Evolutionary conservation across 306 rosid genomes (phyloP).

Genomic region (Rosa multiflora): DNA sequence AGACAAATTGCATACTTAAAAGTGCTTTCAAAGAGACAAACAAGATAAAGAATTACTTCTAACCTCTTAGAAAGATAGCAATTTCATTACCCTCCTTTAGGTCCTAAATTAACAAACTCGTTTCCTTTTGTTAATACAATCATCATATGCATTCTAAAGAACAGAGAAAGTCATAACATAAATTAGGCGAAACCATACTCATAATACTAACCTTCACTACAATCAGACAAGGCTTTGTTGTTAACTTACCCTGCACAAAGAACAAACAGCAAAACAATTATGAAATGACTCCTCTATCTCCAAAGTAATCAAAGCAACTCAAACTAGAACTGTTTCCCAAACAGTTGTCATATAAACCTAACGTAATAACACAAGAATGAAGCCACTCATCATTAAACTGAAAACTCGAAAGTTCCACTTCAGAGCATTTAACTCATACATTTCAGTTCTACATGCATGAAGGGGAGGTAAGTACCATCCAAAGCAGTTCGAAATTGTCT

Average conservation of each 20-base stretch:
- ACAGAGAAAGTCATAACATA: background rate
- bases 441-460: background rate
- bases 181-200: background rate
- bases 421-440: background rate
- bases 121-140: background rate
- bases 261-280: conserved; percentile 23
- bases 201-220: conserved; percentile 60
- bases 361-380: background rate
- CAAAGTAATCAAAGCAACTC: conserved; percentile 1
- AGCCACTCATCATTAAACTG: background rate
- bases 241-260: conserved; percentile 52
- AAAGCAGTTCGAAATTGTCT: background rate
- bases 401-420: background rate
- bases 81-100: background rate
- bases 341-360: conserved; percentile 1
- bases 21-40: background rate
- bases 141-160: background rate
- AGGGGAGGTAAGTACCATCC: background rate
- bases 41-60: background rate
- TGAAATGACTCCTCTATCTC: conserved; percentile 17
- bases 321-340: background rate
- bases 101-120: background rate
- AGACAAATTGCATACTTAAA: background rate
- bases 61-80: background rate
- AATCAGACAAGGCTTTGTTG: conserved; percentile 63